These are phyloP conservation scores for Chalciporus pseudorubinellus DNA, from an alignment of 768 basidiomycete genomes.

Conservation along the genomic window DNA sequence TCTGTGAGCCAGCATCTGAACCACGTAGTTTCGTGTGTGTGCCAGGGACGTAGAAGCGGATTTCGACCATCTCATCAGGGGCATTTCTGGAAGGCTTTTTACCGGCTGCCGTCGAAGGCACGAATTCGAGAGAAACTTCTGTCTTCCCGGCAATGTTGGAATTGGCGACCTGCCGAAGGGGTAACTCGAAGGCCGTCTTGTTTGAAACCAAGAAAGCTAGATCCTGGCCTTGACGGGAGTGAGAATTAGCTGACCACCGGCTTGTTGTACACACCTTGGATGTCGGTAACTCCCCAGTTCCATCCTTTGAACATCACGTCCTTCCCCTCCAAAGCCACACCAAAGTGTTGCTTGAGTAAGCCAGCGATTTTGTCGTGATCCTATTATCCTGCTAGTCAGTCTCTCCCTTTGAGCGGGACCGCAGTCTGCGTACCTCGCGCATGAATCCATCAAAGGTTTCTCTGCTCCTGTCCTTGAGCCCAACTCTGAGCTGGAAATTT, in stretches of 20 bases:
- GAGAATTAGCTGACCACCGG: neutral
- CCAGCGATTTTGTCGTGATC: conserved; percentile 86
- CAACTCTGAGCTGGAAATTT: conserved; percentile 85
- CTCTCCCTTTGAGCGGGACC: neutral
- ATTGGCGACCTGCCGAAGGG: conserved; percentile 84
- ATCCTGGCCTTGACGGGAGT: conserved; percentile 65
- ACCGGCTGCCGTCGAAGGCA: conserved; percentile 42
- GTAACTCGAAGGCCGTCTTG: conserved; percentile 86
- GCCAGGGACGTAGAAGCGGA: conserved; percentile 94
- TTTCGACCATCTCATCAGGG: conserved; percentile 89
- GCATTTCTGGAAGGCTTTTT: conserved; percentile 44
- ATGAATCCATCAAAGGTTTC: conserved; percentile 94
- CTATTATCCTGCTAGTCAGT: conserved; percentile 37
- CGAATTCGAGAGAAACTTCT: conserved; percentile 98
- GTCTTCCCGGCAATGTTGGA: conserved; percentile 97
- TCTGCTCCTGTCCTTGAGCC: conserved; percentile 69
- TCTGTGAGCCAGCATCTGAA: conserved; percentile 73
- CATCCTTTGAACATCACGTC: conserved; percentile 92
- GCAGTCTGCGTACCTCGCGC: conserved; percentile 60
- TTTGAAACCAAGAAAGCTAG: conserved; percentile 88
- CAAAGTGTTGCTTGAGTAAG: conserved; percentile 85
- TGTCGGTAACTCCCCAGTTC: conserved; percentile 97
- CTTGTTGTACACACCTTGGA: conserved; percentile 64
- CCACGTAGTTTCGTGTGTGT: conserved; percentile 57
- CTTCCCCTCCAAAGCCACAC: conserved; percentile 76